Conservation (phyloP, 257 asterid species). For the Plantago major region DNA sequence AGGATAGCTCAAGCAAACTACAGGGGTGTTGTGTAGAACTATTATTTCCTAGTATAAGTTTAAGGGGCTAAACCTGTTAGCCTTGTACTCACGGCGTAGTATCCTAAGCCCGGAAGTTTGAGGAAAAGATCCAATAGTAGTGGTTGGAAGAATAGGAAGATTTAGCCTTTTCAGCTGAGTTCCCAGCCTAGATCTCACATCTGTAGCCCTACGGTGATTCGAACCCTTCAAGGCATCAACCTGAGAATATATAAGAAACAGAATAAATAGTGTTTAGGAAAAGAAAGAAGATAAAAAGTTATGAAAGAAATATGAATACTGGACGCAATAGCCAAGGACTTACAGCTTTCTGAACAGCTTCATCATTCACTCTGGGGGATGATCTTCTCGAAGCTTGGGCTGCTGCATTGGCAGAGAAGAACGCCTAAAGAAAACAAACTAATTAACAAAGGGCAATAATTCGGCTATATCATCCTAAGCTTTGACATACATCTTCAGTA, state of each 20-base stretch:
- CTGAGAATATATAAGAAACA: conserved; percentile 26
- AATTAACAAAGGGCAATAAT: not conserved
- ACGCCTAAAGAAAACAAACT: conserved; percentile 35
- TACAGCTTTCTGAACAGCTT: conserved; percentile 84
- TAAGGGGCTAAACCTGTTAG: conserved; percentile 45
- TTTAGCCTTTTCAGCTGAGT: conserved; percentile 78
- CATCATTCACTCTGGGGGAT: conserved; percentile 66
- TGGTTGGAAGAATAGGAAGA: conserved; percentile 83
- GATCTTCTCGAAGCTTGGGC: conserved; percentile 77
- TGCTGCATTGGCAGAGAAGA: conserved; percentile 61
- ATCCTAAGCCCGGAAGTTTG: conserved; percentile 78
- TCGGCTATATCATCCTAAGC: not conserved
- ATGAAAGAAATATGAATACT: conserved; percentile 4
- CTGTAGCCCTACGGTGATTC: conserved; percentile 71
- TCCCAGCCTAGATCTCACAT: conserved; percentile 59
- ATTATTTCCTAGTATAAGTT: too few species aligned
- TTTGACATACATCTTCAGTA: too few species aligned
- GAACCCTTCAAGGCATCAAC: conserved; percentile 67
- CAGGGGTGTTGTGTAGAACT: too few species aligned
- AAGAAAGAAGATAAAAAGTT: not conserved
- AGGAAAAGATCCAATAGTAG: conserved; percentile 95
- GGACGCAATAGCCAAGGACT: conserved; percentile 6
- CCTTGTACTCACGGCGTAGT: conserved; percentile 94
- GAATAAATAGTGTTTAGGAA: conserved; percentile 7
- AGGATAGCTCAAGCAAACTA: too few species aligned